phyloP scores from a whole-genome alignment of 73 alveolate species.

The Urostyla sp. region DNA sequence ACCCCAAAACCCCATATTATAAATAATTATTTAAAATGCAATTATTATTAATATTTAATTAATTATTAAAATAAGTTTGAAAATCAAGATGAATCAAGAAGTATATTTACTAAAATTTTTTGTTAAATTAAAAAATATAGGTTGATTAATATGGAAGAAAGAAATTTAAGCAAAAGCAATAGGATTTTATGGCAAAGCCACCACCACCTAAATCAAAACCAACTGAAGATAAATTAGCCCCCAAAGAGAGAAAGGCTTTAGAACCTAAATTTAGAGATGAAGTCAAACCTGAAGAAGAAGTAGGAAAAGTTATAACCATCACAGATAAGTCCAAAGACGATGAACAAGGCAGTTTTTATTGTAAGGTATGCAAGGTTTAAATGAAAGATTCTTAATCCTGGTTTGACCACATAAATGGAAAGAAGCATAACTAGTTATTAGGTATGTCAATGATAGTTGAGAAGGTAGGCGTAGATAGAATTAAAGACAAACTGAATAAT shows the following conservation, averaged over 20 bases:
- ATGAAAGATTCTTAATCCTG: constrained; percentile 61
- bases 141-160: too few relatives aligned
- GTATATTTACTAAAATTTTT: too few relatives aligned
- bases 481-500: constrained; percentile 54
- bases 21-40: too few relatives aligned
- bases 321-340: constrained; percentile 25
- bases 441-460: constrained; percentile 76
- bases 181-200: too few relatives aligned
- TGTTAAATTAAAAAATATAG: too few relatives aligned
- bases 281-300: constrained; percentile 9
- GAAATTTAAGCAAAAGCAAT: too few relatives aligned
- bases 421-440: constrained; percentile 60
- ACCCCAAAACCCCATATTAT: too few relatives aligned
- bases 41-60: too few relatives aligned
- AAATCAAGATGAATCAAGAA: too few relatives aligned
- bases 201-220: neutral
- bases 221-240: constrained; percentile 11
- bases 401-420: constrained; percentile 73
- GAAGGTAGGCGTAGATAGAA: constrained; percentile 40
- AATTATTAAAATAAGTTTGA: too few relatives aligned
- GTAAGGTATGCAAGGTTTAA: constrained; percentile 60
- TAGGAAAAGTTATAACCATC: constrained; percentile 27
- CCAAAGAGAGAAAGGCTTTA: constrained; percentile 35
- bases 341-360: constrained; percentile 46
- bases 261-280: constrained; percentile 37